A percentile compares a stretch with the other conserved stretches of the same genome.
Conservation (phyloP, 257 asterid species). For the Craterostigma plantagineum region DNA sequence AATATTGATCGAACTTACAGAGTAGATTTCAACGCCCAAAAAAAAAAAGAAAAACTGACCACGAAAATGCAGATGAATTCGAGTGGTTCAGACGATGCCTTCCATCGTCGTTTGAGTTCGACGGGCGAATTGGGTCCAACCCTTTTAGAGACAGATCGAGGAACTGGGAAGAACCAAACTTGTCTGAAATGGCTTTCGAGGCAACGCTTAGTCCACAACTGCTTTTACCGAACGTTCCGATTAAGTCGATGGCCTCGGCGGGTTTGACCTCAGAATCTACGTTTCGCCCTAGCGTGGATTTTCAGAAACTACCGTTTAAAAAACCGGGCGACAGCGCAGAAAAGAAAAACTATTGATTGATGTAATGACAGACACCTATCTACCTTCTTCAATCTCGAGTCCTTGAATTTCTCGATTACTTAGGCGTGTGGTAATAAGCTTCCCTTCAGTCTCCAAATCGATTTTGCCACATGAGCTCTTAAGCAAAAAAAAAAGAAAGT, state of each 20-base stretch:
- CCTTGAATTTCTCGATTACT: too few species aligned
- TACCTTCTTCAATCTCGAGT: too few species aligned
- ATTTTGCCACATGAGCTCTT: constrained; percentile 4
- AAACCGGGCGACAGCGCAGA: too few species aligned
- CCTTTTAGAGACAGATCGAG: constrained; percentile 74
- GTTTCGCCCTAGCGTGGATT: constrained; percentile 14
- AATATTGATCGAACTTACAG: background rate
- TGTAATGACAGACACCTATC: too few species aligned
- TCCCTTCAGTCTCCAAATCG: background rate
- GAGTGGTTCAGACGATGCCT: constrained; percentile 52
- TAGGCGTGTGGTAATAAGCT: too few species aligned
- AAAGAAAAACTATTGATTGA: too few species aligned
- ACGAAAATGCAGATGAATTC: constrained; percentile 74
- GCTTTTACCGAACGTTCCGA: constrained; percentile 61
- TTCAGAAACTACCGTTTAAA: too few species aligned
- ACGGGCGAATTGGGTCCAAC: constrained; percentile 26
- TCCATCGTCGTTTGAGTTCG: constrained; percentile 33
- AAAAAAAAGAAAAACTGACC: too few species aligned
- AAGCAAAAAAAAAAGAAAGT: too few species aligned
- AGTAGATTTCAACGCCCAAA: background rate
- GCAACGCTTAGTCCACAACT: constrained; percentile 17
- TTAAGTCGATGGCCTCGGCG: constrained; percentile 65
- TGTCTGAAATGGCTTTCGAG: constrained; percentile 21
- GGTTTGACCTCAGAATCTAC: constrained; percentile 14
- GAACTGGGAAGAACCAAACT: constrained; percentile 27